Conservation (phyloP, 768 basidiomycete species). For the Clathrus columnatus region DNA sequence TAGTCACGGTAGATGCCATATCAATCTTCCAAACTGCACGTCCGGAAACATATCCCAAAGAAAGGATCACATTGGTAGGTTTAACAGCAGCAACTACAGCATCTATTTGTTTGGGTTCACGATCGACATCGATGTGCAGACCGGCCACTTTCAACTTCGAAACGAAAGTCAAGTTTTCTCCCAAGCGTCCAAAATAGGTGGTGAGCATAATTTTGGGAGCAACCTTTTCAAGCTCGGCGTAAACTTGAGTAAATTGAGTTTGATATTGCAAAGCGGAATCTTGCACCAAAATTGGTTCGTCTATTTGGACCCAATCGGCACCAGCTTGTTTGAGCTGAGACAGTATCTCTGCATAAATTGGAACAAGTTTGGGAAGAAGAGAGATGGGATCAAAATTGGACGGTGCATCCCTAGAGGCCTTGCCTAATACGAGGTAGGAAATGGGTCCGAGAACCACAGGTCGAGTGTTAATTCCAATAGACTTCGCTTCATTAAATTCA, state of each 20-base stretch:
- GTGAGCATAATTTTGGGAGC: slow-evolving; percentile 90
- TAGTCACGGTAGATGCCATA: slow-evolving; percentile 71
- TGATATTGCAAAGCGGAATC: slow-evolving; percentile 72
- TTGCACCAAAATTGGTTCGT: slow-evolving; percentile 93
- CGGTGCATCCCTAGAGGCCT: slow-evolving; percentile 77
- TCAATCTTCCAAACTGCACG: slow-evolving; percentile 99
- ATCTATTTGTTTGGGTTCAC: slow-evolving; percentile 85
- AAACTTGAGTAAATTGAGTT: slow-evolving; percentile 72
- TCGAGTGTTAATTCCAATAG: slow-evolving; percentile 78
- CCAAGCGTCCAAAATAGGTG: slow-evolving; percentile 96
- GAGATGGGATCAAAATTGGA: slow-evolving; percentile 85
- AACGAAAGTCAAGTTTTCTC: slow-evolving; percentile 79
- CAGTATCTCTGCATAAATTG: slow-evolving; percentile 86
- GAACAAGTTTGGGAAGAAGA: slow-evolving; percentile 80
- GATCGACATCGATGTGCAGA: slow-evolving; percentile 94
- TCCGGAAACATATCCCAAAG: slow-evolving; percentile 93
- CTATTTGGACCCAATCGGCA: slow-evolving; percentile 90
- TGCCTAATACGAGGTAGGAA: slow-evolving; percentile 90
- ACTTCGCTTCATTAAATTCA: slow-evolving; percentile 93
- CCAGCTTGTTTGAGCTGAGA: slow-evolving; percentile 87
- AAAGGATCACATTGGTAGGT: slow-evolving; percentile 69
- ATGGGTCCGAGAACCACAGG: slow-evolving; percentile 94
- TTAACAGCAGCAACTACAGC: slow-evolving; percentile 76
- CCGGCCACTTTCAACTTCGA: slow-evolving; percentile 89
- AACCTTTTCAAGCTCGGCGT: slow-evolving; percentile 70